phyloP scores from a whole-genome alignment of 1,284 basidiomycete species.

The Irpex lacteus region DNA sequence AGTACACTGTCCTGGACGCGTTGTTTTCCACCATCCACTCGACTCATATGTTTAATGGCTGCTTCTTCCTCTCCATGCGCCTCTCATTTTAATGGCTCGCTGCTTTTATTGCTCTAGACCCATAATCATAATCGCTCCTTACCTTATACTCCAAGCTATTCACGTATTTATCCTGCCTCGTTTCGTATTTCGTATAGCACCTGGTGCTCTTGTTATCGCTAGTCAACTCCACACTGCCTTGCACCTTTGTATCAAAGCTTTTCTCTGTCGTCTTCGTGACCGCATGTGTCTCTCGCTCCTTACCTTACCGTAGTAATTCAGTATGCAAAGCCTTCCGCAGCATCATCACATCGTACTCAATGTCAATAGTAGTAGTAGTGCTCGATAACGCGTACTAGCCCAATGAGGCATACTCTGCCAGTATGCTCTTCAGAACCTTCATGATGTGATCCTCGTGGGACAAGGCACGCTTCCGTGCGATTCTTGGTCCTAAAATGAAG shows the following conservation, averaged over 20 bases:
- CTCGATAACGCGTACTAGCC: background rate
- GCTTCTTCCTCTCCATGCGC: constrained; percentile 1
- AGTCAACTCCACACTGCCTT: background rate
- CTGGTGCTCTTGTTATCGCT: constrained; percentile 4
- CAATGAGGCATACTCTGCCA: background rate
- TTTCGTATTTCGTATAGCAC: constrained; percentile 4
- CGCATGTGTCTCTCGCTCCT: constrained; percentile 4
- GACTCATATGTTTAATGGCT: constrained; percentile 2
- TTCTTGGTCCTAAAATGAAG: background rate
- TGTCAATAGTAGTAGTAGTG: background rate
- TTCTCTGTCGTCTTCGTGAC: constrained; percentile 3
- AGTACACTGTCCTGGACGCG: constrained; percentile 8
- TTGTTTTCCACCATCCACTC: constrained; percentile 1
- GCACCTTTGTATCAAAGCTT: constrained; percentile 17
- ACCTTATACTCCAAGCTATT: constrained; percentile 14
- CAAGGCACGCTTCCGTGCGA: background rate
- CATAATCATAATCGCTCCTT: constrained; percentile 12
- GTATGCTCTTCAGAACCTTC: background rate
- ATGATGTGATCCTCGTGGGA: background rate
- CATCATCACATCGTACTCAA: background rate
- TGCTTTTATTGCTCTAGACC: constrained; percentile 8
- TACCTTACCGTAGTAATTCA: constrained; percentile 10
- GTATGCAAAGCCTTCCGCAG: background rate
- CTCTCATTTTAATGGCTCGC: constrained; percentile 9
- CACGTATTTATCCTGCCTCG: constrained; percentile 10